Base-by-base conservation (phyloP, 2,329 filamentous ascomycete species). In the Claviceps quebecensis region DNA sequence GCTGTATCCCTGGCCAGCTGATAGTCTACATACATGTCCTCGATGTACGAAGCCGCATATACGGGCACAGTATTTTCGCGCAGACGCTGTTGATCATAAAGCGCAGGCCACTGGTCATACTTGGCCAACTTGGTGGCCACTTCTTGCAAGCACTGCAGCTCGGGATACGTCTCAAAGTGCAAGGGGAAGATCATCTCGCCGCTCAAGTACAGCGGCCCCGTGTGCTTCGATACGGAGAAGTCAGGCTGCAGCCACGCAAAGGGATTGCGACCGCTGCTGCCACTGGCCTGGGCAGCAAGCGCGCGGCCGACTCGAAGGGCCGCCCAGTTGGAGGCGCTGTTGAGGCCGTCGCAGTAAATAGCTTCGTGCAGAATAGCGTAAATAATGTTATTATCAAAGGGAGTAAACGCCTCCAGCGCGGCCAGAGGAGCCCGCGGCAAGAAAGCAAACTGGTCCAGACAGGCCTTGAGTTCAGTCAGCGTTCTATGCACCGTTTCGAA, bases 11-110 rank as follows among this genome's bases (percentile, higher is more conserved):
- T 75, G 8, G 86, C 84, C 51, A 89, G 70, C 6, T 80, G 79
- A 58, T 79, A 86, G 61, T 94, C 86, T 34, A 97, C 90, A 61
- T 94, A 96, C 86, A 96, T 93, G 63, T 95, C 89, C 56, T 95
- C 84, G 4, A 87, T 65, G 59, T 86, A 97, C 2, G 81, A 84
- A 1, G 86, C 87, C 1, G 89, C 85, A 61, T 93, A 96, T 0
- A 95, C 81, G 0, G 91, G 90, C 0, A 96, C 87, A 53, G 82
- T 74, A 60, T 96, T 96, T 59, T 75, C 77, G 17, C 74, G 76
- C 47, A 96, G 72, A 65, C 86, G 83, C 50, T 78, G 76, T 55
- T 80, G 72, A 60, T 95, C 80, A 64, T 95, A 96, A 4, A 96
- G 72, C 0, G 72, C 69, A 2, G 83, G 78, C 90, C 91, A 96